Base-by-base conservation (phyloP, 164 flowering plant genomes). In the Magnolia officinalis region DNA sequence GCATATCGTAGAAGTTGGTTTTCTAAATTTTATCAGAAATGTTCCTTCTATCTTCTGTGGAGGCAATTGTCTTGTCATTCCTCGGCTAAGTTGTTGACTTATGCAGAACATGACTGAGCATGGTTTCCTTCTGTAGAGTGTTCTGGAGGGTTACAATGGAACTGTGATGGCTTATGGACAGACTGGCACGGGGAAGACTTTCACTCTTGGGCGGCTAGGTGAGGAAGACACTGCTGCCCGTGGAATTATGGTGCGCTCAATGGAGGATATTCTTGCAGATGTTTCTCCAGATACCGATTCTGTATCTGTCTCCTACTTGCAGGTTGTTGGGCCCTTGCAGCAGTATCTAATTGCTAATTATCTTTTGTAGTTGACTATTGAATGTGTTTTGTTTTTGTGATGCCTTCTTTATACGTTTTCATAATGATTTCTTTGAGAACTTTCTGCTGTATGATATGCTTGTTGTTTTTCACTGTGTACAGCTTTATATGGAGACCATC, bases 101-200 rank as follows among this genome's bases (percentile, higher is more conserved):
- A 14, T 26, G 71, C 19, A 37, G 45, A 37, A 37, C 45, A 37
- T 37, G 45, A 37, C 45, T 37, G 45, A 37, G 45, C 45, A 67
- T 10, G 1, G 50, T 78, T 55, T 73, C 45, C 45, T 76, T 78
- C 14, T 85, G 80, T 85, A 96, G 99, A 92, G 99, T 88, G 99
- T 96, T 75, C 81, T 96, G 81, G 95, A 90, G 77, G 99, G 99
- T 72, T 96, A 93, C 83, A 96, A 96, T 87, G 99, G 99, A 69
- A 96, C 99, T 6, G 87, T 96, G 49, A 96, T 96, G 99, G 99
- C 99, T 58, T 96, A 94, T 86, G 98, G 99, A 65, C 98, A 96
- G 78, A 96, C 99, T 68, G 99, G 98, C 70, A 96, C 98, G 16
- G 99, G 98, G 26, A 96, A 96, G 86, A 96, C 99, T 24, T 94